Conservation (phyloP, 2,329 filamentous ascomycete species). For the Aspergillus eucalypticola region DNA sequence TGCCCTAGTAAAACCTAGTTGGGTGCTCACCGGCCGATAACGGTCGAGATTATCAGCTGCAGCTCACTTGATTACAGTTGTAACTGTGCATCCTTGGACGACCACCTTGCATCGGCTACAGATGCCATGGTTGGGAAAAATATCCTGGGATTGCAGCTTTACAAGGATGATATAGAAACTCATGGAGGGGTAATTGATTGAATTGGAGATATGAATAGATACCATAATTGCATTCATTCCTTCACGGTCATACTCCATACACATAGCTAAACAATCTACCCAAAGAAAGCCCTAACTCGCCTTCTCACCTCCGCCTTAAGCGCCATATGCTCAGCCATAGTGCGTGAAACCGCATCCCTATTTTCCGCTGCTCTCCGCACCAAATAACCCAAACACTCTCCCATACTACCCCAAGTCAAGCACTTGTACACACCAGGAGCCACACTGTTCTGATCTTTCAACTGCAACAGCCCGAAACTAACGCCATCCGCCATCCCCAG, state of each 20-base stretch:
- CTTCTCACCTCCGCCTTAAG: conserved; percentile 26
- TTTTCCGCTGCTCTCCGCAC: conserved; percentile 61
- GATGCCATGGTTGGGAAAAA: neutral
- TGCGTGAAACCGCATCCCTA: conserved; percentile 58
- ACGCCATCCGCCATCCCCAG: conserved; percentile 65
- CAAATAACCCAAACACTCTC: conserved; percentile 79
- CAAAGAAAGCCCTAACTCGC: conserved; percentile 24
- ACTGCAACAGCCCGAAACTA: conserved; percentile 54
- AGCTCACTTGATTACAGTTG: no score
- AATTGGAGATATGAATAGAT: neutral
- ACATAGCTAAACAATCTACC: neutral
- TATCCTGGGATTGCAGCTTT: neutral
- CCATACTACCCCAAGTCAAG: conserved; percentile 58
- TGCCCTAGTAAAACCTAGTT: conserved; percentile 1
- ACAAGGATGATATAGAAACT: neutral
- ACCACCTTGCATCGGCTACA: neutral
- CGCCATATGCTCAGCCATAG: conserved; percentile 44
- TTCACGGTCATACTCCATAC: neutral
- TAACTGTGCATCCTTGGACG: neutral
- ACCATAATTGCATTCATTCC: neutral
- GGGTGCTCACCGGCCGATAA: neutral
- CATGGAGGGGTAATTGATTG: neutral
- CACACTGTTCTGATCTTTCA: conserved; percentile 33
- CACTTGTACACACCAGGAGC: conserved; percentile 56
- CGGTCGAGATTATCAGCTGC: neutral